Percentiles rank a stretch among this genome's conserved stretches.
Conservation (phyloP, 257 asterid species). For the Eucommia ulmoides region DNA sequence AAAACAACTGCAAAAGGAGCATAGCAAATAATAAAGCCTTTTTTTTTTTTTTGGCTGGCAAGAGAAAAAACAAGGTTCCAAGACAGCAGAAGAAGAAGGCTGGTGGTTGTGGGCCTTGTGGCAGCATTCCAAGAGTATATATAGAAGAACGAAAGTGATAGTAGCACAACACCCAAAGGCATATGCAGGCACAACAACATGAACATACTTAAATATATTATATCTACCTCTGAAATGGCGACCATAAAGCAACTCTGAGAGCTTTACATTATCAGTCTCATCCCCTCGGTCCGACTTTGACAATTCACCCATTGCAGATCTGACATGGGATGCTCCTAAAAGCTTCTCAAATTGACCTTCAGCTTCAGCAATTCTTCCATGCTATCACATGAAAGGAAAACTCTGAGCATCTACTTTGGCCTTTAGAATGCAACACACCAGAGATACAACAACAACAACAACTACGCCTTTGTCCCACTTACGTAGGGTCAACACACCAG, state of each 20-base stretch:
- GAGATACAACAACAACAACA: no score
- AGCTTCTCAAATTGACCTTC: constrained; percentile 69
- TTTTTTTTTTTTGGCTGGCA: no score
- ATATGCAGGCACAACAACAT: constrained; percentile 2
- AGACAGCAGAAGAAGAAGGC: no score
- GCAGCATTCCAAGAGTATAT: constrained; percentile 4
- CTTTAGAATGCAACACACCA: neutral
- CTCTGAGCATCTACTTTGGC: neutral
- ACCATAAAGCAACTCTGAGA: constrained; percentile 55
- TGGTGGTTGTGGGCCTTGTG: neutral
- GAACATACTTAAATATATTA: no score
- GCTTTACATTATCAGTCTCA: constrained; percentile 35
- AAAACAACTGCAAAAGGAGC: constrained; percentile 93
- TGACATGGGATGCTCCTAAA: constrained; percentile 64
- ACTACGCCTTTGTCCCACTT: no score
- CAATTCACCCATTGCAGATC: constrained; percentile 63
- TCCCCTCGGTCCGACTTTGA: constrained; percentile 66
- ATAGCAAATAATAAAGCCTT: constrained; percentile 31
- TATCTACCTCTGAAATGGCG: constrained; percentile 70
- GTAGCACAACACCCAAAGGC: neutral
- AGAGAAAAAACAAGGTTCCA: no score
- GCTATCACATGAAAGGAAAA: constrained; percentile 22
- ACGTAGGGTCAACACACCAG: no score
- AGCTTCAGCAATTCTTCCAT: constrained; percentile 76
- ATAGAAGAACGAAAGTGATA: neutral